phyloP scores from a whole-genome alignment of 345 rosid species.

The Brassica cretica region DNA sequence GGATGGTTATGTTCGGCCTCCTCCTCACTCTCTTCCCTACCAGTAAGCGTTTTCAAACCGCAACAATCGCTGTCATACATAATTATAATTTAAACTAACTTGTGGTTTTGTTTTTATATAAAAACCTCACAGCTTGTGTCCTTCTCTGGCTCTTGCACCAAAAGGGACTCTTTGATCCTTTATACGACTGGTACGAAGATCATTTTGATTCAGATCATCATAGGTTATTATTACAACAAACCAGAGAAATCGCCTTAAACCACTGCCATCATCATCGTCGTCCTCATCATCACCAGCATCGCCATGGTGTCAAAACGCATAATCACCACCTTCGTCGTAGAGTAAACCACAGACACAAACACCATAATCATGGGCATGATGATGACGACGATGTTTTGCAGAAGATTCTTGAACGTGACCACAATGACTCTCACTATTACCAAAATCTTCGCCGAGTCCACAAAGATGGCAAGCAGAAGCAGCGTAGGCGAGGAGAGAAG shows the following conservation, averaged over 20 bases:
- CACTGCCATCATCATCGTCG: constrained; percentile 35
- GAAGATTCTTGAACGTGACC: constrained; percentile 48
- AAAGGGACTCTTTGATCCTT: constrained; percentile 80
- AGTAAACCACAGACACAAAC: constrained; percentile 45
- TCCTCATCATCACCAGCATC: constrained; percentile 11
- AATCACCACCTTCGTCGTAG: constrained; percentile 26
- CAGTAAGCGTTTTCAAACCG: constrained; percentile 44
- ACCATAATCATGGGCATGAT: constrained; percentile 38
- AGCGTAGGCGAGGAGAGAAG: constrained; percentile 33
- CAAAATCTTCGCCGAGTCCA: constrained; percentile 56
- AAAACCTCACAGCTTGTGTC: constrained; percentile 58
- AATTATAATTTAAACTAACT: not conserved
- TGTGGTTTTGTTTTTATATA: constrained; percentile 4
- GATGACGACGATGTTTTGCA: constrained; percentile 42
- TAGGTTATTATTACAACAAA: constrained; percentile 1
- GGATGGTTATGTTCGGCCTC: constrained; percentile 78
- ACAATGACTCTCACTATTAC: constrained; percentile 47
- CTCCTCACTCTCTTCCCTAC: constrained; percentile 70
- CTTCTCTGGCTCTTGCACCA: constrained; percentile 84
- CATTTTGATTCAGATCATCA: constrained; percentile 37
- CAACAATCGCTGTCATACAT: not conserved
- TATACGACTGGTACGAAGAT: constrained; percentile 87
- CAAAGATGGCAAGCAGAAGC: constrained; percentile 50
- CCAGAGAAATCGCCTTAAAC: constrained; percentile 14
- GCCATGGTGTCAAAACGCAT: constrained; percentile 24